Percentiles rank a stretch among this genome's conserved stretches.
Conservation (phyloP, 805 yeast genomes). For the Lachancea quebecensis region DNA sequence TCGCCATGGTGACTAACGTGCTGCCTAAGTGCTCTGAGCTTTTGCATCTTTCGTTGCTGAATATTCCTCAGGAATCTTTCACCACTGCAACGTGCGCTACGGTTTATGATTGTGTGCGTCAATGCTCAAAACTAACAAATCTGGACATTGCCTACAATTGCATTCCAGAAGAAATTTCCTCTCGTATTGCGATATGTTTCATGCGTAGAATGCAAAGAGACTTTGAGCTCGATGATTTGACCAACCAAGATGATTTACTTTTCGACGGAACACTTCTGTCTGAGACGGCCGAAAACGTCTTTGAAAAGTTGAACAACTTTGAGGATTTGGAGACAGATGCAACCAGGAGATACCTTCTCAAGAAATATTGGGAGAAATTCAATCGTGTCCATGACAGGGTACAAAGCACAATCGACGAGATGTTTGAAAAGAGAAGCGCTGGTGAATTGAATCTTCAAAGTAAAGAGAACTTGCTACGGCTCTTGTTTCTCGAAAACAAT, state of each 20-base stretch:
- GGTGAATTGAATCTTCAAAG: constrained; percentile 56
- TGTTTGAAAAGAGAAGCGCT: constrained; percentile 50
- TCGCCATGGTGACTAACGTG: constrained; percentile 57
- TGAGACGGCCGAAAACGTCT: constrained; percentile 62
- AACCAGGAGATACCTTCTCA: constrained; percentile 34
- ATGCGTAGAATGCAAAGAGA: constrained; percentile 56
- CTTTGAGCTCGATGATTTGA: constrained; percentile 30
- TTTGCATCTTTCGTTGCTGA: constrained; percentile 61
- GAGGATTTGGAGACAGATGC: constrained; percentile 34
- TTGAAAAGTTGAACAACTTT: constrained; percentile 35
- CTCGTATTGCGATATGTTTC: constrained; percentile 69
- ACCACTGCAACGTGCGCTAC: constrained; percentile 58
- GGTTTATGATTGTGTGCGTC: constrained; percentile 60
- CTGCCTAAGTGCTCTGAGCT: constrained; percentile 61
- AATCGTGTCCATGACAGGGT: constrained; percentile 32
- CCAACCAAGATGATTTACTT: constrained; percentile 50
- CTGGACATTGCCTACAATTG: constrained; percentile 60
- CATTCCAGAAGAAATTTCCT: constrained; percentile 56
- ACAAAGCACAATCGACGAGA: constrained; percentile 45
- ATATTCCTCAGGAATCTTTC: constrained; percentile 42
- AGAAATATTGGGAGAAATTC: constrained; percentile 38
- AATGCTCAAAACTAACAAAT: constrained; percentile 55
- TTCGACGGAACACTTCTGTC: constrained; percentile 71
- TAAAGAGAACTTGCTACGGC: constrained; percentile 64
- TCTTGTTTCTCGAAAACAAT: constrained; percentile 63